These are phyloP conservation scores for Aspergillus asperescens DNA, from an alignment of 495 filamentous ascomycete genomes.

Conservation along the genomic window DNA sequence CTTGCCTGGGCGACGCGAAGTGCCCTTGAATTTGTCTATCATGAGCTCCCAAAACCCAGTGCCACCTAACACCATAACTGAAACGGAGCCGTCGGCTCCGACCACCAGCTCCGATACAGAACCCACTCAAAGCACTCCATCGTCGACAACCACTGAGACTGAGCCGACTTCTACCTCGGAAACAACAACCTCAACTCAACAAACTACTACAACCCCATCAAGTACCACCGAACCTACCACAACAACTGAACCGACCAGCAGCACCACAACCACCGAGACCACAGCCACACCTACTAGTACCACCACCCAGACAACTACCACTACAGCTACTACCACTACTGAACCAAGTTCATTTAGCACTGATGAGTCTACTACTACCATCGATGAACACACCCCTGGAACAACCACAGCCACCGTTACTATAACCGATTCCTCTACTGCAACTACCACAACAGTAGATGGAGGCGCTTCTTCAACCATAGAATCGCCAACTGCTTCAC, in stretches of 20 bases:
- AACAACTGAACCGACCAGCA: constrained; percentile 6
- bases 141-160: constrained; percentile 5
- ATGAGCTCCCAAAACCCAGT: background rate
- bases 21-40: background rate
- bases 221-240: constrained; percentile 20
- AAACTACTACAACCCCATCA: constrained; percentile 11
- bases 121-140: constrained; percentile 13
- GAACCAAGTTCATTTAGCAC: background rate
- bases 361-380: constrained; percentile 19
- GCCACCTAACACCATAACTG: background rate
- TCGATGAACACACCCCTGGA: constrained; percentile 15
- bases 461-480: constrained; percentile 26
- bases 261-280: constrained; percentile 7
- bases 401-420: constrained; percentile 21
- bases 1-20: background rate
- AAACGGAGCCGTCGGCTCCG: background rate
- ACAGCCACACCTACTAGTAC: constrained; percentile 7
- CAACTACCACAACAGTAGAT: constrained; percentile 13
- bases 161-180: constrained; percentile 13
- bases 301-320: constrained; percentile 11
- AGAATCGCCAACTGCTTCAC: constrained; percentile 21
- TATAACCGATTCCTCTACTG: constrained; percentile 26
- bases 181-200: constrained; percentile 11
- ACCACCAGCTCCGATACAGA: constrained; percentile 2
- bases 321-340: constrained; percentile 5